Conservation (phyloP, 2,329 filamentous ascomycete species). For the Beauveria asiatica region DNA sequence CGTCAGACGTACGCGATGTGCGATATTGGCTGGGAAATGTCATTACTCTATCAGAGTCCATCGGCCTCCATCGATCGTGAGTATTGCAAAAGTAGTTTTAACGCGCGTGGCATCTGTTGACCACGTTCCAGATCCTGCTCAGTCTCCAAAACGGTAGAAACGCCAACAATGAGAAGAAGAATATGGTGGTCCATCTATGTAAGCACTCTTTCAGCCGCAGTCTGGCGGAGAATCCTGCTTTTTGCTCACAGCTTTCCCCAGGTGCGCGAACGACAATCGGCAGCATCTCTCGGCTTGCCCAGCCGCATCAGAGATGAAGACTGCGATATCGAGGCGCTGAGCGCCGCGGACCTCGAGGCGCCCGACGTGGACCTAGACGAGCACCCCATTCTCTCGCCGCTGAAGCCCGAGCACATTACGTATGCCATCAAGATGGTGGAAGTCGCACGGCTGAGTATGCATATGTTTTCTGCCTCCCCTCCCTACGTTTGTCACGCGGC, state of each 20-base stretch:
- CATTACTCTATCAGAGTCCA: slow-evolving; percentile 42
- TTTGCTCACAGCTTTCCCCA: slow-evolving; percentile 13
- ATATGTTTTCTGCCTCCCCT: background rate
- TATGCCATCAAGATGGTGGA: slow-evolving; percentile 32
- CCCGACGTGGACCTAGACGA: slow-evolving; percentile 16
- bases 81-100: background rate
- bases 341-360: slow-evolving; percentile 23
- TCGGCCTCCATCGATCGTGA: slow-evolving; percentile 34
- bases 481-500: background rate
- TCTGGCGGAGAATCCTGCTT: background rate
- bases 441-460: slow-evolving; percentile 25
- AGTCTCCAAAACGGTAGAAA: slow-evolving; percentile 19
- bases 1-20: slow-evolving; percentile 38
- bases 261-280: slow-evolving; percentile 29
- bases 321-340: slow-evolving; percentile 29
- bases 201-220: slow-evolving; percentile 15
- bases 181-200: slow-evolving; percentile 49
- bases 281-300: slow-evolving; percentile 27
- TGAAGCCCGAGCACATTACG: slow-evolving; percentile 23
- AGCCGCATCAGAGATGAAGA: slow-evolving; percentile 31
- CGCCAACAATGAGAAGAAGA: slow-evolving; percentile 30
- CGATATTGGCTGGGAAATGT: slow-evolving; percentile 42
- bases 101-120: background rate
- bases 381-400: slow-evolving; percentile 21
- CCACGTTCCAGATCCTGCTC: slow-evolving; percentile 18